These are phyloP conservation scores for Colletotrichum cordylinicola DNA, from an alignment of 2,329 filamentous ascomycete genomes.

Conservation along the genomic window DNA sequence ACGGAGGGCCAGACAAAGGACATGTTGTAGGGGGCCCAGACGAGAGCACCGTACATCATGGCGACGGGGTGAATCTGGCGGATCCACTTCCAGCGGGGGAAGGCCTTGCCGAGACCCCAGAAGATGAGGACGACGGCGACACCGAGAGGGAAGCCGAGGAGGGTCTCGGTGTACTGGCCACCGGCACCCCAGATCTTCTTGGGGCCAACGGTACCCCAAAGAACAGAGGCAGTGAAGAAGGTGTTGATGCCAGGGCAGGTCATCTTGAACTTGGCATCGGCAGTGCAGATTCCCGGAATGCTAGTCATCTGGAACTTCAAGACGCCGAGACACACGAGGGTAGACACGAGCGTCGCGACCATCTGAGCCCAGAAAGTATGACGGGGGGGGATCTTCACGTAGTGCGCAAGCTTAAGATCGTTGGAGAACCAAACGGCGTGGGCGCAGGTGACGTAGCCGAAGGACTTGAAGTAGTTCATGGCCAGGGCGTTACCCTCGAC, in stretches of 20 bases:
- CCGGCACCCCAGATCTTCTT: constrained; percentile 39
- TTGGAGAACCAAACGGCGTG: constrained; percentile 28
- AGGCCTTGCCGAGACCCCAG: constrained; percentile 39
- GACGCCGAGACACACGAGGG: constrained; percentile 56
- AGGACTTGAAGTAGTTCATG: constrained; percentile 62
- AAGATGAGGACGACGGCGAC: constrained; percentile 37
- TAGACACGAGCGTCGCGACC: constrained; percentile 58
- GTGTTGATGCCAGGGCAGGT: constrained; percentile 42
- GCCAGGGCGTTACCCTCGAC: constrained; percentile 56
- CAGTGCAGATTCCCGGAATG: constrained; percentile 42
- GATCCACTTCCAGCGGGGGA: constrained; percentile 34
- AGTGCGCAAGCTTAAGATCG: constrained; percentile 55
- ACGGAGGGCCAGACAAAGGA: constrained; percentile 53
- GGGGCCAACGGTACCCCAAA: constrained; percentile 47
- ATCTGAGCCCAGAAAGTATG: constrained; percentile 66
- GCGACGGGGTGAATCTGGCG: constrained; percentile 49
- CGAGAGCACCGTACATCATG: constrained; percentile 42
- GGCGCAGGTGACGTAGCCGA: constrained; percentile 39
- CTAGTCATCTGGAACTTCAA: constrained; percentile 48
- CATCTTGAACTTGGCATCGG: constrained; percentile 38
- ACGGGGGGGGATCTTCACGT: constrained; percentile 68
- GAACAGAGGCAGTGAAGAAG: constrained; percentile 46
- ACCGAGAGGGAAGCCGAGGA: constrained; percentile 46
- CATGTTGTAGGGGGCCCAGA: constrained; percentile 54
- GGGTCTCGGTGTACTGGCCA: constrained; percentile 39